Evolutionary conservation across 495 filamentous ascomycete species (phyloP), one percentile per base, ranked within the genome.

Genomic region (Glarea lozoyensis): DNA sequence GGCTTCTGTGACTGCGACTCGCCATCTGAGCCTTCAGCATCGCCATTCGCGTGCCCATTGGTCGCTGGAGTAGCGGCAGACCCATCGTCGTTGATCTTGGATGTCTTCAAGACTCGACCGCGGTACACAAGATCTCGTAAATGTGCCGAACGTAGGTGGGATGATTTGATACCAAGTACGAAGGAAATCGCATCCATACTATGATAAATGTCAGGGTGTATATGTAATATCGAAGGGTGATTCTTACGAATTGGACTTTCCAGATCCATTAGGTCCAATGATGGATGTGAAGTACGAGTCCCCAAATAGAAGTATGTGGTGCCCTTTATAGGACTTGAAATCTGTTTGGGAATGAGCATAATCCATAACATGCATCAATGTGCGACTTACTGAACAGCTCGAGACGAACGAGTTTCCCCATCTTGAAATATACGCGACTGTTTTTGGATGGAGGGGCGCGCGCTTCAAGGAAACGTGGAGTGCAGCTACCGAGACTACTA

Each of bases 121-220:
- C 92, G 90, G 64, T 97, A 99, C 34, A 99, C 84, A 3, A 99
- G 75, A 46, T 99, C 92, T 52, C 84, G 83, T 3, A 99, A 79
- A 48, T 97, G 88, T n/a, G 86, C 76, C 0, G 93, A 97, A 60
- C 92, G 87, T 19, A 99, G 71, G 60, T 96, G 88, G 10, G 90
- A 94, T 1, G 92, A 97, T 58, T 97, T 97, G 60, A 99, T 97
- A 48, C 92, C 92, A 46, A 99, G 73, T 36, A 97, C 93, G 66
- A 99, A 99, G 36, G 92, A 99, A 49, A 99, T 99, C 50, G 92
- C 92, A 63, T 99, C 92, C 92, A 99, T 99, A 45, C 88, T 94
- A 49, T 20, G 35, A 42, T 19, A 15, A 19, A 43, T 63, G 18
- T 46, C 18, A 36, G 2, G 10, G 36, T 10, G 17, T 17, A 22